Percentiles rank a stretch among this genome's conserved stretches.
These are phyloP conservation scores for Sphagnum fallax DNA, from an alignment of 228 moss, liverwort and hornwort genomes.

Conservation along the genomic window DNA sequence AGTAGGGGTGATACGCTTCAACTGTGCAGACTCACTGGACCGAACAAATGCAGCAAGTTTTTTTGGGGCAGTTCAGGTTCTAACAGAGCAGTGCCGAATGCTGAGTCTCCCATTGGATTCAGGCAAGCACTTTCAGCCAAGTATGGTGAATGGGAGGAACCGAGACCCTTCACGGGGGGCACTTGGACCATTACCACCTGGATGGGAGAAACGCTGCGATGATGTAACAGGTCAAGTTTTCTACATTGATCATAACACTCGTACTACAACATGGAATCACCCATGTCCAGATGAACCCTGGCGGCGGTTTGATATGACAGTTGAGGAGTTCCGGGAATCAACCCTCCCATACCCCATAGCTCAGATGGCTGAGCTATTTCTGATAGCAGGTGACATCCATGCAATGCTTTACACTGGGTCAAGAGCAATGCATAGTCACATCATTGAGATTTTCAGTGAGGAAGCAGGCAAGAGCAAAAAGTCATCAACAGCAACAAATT, in stretches of 20 bases:
- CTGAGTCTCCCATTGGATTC: constrained; percentile 77
- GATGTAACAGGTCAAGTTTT: constrained; percentile 84
- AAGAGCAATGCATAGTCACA: constrained; percentile 97
- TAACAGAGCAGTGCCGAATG: constrained; percentile 91
- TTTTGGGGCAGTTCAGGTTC: constrained; percentile 92
- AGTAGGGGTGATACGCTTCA: constrained; percentile 90
- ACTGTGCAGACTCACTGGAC: constrained; percentile 98
- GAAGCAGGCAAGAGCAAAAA: constrained; percentile 81
- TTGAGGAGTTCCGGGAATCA: constrained; percentile 85
- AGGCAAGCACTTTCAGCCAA: constrained; percentile 46
- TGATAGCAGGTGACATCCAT: constrained; percentile 93
- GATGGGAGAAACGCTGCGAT: constrained; percentile 93
- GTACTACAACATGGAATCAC: constrained; percentile 95
- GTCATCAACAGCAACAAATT: constrained; percentile 70
- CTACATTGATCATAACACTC: constrained; percentile 93
- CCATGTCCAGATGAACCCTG: constrained; percentile 96
- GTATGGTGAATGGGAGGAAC: constrained; percentile 39
- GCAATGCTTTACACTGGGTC: constrained; percentile 98
- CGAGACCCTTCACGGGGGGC: constrained; percentile 59
- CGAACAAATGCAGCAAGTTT: constrained; percentile 99
- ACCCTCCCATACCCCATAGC: constrained; percentile 68
- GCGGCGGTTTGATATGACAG: constrained; percentile 84
- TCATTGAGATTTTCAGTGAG: constrained; percentile 93
- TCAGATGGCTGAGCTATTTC: constrained; percentile 81
- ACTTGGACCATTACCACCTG: constrained; percentile 81